Percentiles rank a stretch among this genome's conserved stretches.
Conservation (phyloP, 148 eudicot species). For the Cornus kousa region DNA sequence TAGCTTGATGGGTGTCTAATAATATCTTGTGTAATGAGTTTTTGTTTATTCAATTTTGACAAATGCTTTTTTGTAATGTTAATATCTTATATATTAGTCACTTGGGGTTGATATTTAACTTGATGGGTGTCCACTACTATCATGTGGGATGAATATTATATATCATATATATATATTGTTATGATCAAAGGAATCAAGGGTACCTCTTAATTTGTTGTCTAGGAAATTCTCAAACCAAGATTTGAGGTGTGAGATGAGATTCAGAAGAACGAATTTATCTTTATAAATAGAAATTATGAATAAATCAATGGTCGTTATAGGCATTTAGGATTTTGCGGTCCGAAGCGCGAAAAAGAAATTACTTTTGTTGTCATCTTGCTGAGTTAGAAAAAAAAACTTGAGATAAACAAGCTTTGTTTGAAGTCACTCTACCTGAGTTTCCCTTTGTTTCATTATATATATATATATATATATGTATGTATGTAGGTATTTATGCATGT, state of each 20-base stretch:
- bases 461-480: neutral
- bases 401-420: too few species aligned
- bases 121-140: too few species aligned
- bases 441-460: neutral
- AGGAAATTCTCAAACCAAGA: neutral
- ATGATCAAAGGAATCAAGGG: neutral
- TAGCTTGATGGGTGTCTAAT: neutral
- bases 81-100: too few species aligned
- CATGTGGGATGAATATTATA: too few species aligned
- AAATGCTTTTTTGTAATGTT: neutral
- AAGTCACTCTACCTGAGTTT: neutral
- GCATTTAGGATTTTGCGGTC: too few species aligned
- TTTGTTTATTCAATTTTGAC: neutral
- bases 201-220: neutral
- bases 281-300: too few species aligned
- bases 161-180: too few species aligned
- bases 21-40: neutral
- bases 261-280: neutral
- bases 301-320: neutral
- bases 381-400: too few species aligned
- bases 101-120: too few species aligned
- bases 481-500: neutral
- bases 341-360: neutral
- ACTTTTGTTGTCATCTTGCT: neutral
- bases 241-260: neutral